Evolutionary conservation across 805 yeast genomes (phyloP), one percentile per base, ranked within the genome.

Genomic region (Debaryomyces maramus): DNA sequence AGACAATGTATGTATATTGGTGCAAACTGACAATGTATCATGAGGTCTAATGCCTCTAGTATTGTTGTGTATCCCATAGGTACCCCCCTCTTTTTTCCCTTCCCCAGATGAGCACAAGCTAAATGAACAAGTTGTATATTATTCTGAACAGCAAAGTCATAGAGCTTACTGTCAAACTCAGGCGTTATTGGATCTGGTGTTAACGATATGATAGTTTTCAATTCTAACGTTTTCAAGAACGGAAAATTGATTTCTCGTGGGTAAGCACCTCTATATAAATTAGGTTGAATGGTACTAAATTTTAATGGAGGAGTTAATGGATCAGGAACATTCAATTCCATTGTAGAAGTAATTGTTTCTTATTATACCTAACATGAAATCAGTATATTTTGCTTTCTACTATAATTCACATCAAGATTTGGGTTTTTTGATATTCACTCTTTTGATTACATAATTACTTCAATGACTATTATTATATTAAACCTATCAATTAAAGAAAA

Each of bases 1-100:
- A 82, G 65, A 60, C 98, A 91, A 61, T 91, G 97, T 4, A 91
- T 59, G 56, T 85, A 90, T 2, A 85, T 67, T 0, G 97, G 96
- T 8, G 82, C 77, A 47, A 72, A 65, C 14, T 75, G 73, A 17
- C 70, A 65, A 53, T 84, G 80, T 10, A 84, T 67, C 43, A 89
- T 66, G 28, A 78, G 63, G 43, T 77, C 78, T n/a, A 91, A 60
- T 1, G 84, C 83, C 35, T 72, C 65, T 1, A 74, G 58, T 0
- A 85, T 85, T 1, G 80, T 76, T 10, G 77, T 73, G 50, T 80
- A 78, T 16, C 84, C 87, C 27, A 90, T 69, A 1, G 96, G 95
- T 4, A 88, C 90, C 1, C 85, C 85, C 51, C 95, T 70, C 58
- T 88, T 86, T 70, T 87, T 86, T 13, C 87, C 83, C 58, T 86